Percentiles rank a stretch among this genome's conserved stretches.
These are phyloP conservation scores for Onygena corvina DNA, from an alignment of 2,329 filamentous ascomycete species.

Conservation along the genomic window DNA sequence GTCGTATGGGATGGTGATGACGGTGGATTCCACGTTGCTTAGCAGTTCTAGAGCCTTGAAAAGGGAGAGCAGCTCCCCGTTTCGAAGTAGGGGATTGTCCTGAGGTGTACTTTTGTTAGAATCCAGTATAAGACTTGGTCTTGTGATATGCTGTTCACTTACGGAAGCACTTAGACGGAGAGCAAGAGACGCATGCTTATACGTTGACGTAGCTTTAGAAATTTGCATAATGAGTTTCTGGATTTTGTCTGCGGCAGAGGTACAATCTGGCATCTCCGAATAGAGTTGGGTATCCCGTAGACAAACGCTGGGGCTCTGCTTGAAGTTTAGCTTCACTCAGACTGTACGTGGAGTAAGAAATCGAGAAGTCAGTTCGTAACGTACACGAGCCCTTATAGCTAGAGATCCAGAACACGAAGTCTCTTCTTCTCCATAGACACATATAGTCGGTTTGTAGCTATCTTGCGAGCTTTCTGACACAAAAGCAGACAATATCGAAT, in stretches of 20 bases:
- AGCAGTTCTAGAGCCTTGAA: conserved; percentile 26
- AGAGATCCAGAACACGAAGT: background rate
- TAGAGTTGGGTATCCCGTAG: background rate
- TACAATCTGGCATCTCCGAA: conserved; percentile 1
- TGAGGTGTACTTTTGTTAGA: background rate
- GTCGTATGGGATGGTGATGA: conserved; percentile 43
- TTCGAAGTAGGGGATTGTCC: background rate
- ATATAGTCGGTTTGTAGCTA: background rate
- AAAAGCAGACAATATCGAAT: conserved; percentile 4
- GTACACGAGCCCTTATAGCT: background rate
- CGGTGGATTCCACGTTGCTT: conserved; percentile 45
- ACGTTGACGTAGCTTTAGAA: background rate
- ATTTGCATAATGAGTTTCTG: background rate
- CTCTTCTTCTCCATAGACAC: background rate
- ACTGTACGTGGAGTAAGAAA: background rate
- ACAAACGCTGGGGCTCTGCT: background rate
- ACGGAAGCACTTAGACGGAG: background rate
- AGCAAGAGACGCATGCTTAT: background rate
- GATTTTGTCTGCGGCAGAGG: background rate
- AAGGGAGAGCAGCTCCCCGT: background rate
- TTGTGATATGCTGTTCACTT: background rate
- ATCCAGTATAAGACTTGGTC: background rate
- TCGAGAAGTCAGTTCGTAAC: background rate
- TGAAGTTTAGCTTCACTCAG: too few species aligned
- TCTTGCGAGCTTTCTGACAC: background rate